Evolutionary conservation across 148 eudicot species (phyloP), one percentile per base, ranked within the genome.

Genomic region (Suaeda aralocaspica): DNA sequence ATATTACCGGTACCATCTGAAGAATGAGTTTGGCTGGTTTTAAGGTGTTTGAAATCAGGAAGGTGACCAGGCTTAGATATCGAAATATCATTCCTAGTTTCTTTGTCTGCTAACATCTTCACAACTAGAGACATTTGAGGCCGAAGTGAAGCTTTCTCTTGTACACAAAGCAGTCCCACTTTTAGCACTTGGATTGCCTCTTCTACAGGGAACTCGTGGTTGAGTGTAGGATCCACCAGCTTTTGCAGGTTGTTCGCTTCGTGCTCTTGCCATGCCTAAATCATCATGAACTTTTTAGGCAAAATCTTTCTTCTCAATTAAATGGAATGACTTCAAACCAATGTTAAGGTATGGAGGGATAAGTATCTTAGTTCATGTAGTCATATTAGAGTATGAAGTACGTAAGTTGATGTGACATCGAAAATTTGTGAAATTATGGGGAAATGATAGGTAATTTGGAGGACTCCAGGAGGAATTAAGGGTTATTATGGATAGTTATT

Each of bases 241-340:
- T 66, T 70, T 13, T 66, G 29, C 24, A 85, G 83, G 51, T 68
- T 64, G 52, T 83, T 58, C 0, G 56, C 77, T 51, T 68, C 71
- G 81, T 87, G 82, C 87, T 84, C 72, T 53, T 81, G 80, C 87
- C 91, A 90, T 58, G 77, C 89, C 96, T 90, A 79, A 71, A 79
- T 15, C 9, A 18, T 57, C 36, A 15, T 50, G 14, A 10, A 19
- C 6, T 70, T 1, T 36, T n/a, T 25, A 2, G 46, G 5, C 21
- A 10, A 14, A n/a, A 13, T 2, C 4, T 36, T 4, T n/a, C 2
- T 31, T 61, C 22, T 30, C 44, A 29, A 3, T 52, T 52, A 30
- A 1, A 19, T 53, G 24, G 12, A 9, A 30, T 60, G n/a, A 41
- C 1, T 12, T 53, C 16, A 61, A 5, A n/a, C n/a, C n/a, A n/a